These are phyloP conservation scores for Cladobotryum mycophilum DNA, from an alignment of 2,329 filamentous ascomycete genomes.

Conservation along the genomic window DNA sequence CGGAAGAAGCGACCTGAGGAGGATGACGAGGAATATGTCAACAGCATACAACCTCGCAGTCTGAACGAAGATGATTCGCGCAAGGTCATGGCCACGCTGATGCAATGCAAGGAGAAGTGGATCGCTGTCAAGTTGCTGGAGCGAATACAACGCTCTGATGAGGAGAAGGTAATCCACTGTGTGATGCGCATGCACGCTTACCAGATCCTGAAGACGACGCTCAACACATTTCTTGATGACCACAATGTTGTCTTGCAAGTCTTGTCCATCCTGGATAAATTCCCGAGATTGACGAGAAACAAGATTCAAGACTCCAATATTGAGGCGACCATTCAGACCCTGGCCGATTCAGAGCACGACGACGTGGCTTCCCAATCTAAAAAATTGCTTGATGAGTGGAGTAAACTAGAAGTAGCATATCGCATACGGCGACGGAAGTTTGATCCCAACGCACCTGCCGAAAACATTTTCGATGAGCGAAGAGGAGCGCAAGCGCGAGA, in stretches of 20 bases:
- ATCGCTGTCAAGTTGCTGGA: slow-evolving; percentile 91
- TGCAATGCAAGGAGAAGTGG: slow-evolving; percentile 99
- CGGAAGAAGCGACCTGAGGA: slow-evolving; percentile 88
- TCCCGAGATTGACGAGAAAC: slow-evolving; percentile 88
- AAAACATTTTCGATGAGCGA: slow-evolving; percentile 57
- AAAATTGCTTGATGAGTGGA: slow-evolving; percentile 75
- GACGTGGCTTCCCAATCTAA: slow-evolving; percentile 66
- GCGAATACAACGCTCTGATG: slow-evolving; percentile 79
- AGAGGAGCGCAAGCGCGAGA: slow-evolving; percentile 42
- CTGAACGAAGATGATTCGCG: slow-evolving; percentile 79
- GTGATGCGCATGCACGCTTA: slow-evolving; percentile 98
- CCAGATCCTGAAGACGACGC: slow-evolving; percentile 81
- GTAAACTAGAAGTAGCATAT: slow-evolving; percentile 82
- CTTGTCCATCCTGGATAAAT: slow-evolving; percentile 78
- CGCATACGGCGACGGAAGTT: slow-evolving; percentile 87
- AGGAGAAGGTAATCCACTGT: slow-evolving; percentile 78
- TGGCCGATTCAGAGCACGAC: slow-evolving; percentile 64
- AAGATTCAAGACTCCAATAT: slow-evolving; percentile 97
- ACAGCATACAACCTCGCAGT: slow-evolving; percentile 72
- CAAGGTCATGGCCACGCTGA: slow-evolving; percentile 92
- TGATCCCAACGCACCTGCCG: slow-evolving; percentile 56
- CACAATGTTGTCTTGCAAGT: slow-evolving; percentile 85
- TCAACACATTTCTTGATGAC: slow-evolving; percentile 83
- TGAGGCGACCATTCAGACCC: slow-evolving; percentile 67
- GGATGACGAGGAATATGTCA: slow-evolving; percentile 93